Evolutionary conservation across 2,329 filamentous ascomycete species (phyloP).

Genomic region (Acrocalymma vagum): DNA sequence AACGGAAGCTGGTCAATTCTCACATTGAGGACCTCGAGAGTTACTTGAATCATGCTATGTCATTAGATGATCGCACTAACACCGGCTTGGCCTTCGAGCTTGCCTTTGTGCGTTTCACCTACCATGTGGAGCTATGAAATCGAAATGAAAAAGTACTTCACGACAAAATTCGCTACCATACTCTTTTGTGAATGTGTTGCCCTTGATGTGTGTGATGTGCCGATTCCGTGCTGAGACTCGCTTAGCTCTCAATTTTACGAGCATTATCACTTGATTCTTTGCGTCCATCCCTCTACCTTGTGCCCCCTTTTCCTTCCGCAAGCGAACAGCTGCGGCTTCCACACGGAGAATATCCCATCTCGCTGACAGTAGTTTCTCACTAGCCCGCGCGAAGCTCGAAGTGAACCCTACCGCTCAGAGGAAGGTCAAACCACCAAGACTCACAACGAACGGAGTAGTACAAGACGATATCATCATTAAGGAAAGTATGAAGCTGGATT

Average conservation of each 20-base stretch:
- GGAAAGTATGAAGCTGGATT: no score
- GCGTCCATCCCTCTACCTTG: not conserved
- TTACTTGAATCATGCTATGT: slow-evolving; percentile 39
- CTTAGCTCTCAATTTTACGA: not conserved
- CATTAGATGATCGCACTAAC: slow-evolving; percentile 44
- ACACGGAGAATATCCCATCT: no score
- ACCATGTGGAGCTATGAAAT: slow-evolving; percentile 45
- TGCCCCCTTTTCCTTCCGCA: no score
- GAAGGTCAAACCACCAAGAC: no score
- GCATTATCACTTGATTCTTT: not conserved
- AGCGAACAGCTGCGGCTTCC: no score
- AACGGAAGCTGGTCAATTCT: slow-evolving; percentile 46
- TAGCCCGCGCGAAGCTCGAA: no score
- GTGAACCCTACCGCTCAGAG: no score
- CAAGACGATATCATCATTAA: no score
- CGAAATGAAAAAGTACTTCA: slow-evolving; percentile 48
- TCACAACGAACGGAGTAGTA: no score
- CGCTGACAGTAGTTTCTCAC: no score
- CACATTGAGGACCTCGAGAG: slow-evolving; percentile 42
- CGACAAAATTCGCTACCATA: no score
- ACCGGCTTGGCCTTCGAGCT: slow-evolving; percentile 43
- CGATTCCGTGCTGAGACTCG: slow-evolving; percentile 11
- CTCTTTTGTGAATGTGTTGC: slow-evolving; percentile 12
- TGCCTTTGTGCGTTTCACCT: slow-evolving; percentile 47
- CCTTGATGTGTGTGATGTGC: slow-evolving; percentile 17